A percentile compares a stretch with the other conserved stretches of the same genome.
These are phyloP conservation scores for Panicum hallii DNA, from an alignment of 202 grass and related monocot species.

Conservation along the genomic window DNA sequence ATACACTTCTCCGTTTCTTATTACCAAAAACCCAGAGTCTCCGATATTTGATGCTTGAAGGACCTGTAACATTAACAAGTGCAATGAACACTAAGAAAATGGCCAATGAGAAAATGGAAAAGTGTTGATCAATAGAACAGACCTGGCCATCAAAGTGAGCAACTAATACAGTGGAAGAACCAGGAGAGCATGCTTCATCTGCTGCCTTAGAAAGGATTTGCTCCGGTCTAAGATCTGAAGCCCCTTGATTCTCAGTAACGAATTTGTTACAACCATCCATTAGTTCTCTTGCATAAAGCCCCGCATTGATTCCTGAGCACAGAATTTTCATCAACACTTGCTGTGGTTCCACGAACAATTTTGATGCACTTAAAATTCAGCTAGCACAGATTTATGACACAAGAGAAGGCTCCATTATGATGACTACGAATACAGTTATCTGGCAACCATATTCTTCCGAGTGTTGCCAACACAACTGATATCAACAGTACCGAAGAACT, in stretches of 20 bases:
- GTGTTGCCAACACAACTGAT: neutral
- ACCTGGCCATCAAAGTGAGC: constrained; percentile 95
- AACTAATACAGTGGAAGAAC: constrained; percentile 92
- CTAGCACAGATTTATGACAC: neutral
- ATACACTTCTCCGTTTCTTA: constrained; percentile 79
- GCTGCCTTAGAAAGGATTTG: constrained; percentile 75
- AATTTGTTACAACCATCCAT: constrained; percentile 75
- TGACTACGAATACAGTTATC: neutral
- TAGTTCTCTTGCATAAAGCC: constrained; percentile 82
- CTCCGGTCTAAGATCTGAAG: constrained; percentile 50
- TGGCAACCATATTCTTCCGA: neutral
- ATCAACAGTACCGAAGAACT: neutral
- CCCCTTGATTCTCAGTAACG: constrained; percentile 50
- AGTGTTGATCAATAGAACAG: constrained; percentile 18
- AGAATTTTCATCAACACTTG: constrained; percentile 22
- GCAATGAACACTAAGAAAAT: neutral
- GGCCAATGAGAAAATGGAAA: neutral
- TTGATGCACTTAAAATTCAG: neutral
- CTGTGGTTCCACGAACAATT: neutral
- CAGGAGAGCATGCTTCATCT: constrained; percentile 71
- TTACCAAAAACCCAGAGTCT: constrained; percentile 91
- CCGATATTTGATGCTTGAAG: constrained; percentile 92
- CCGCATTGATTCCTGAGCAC: constrained; percentile 76
- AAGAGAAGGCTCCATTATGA: neutral
- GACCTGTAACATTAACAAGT: constrained; percentile 43